Percentiles rank a stretch among this genome's conserved stretches.
phyloP scores from a whole-genome alignment of 2,329 filamentous ascomycete genomes.

The Verticillium albo-atrum region DNA sequence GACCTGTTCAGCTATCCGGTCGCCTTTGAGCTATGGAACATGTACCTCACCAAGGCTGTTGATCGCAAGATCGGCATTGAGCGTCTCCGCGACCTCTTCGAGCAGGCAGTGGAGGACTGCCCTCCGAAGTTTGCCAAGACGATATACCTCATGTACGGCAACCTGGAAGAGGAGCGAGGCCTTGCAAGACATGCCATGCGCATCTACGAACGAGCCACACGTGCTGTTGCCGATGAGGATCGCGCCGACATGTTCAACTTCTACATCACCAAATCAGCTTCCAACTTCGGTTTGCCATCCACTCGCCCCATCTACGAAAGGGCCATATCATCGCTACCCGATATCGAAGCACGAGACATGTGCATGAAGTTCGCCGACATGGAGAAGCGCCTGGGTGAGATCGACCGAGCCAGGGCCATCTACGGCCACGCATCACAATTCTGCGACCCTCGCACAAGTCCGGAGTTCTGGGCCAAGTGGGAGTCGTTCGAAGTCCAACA shows the following conservation, averaged over 20 bases:
- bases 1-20: constrained; percentile 99
- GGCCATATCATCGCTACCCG: constrained; percentile 88
- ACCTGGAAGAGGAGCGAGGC: constrained; percentile 91
- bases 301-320: constrained; percentile 95
- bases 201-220: constrained; percentile 95
- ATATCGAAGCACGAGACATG: constrained; percentile 93
- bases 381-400: constrained; percentile 86
- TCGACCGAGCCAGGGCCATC: constrained; percentile 91
- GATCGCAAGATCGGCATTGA: constrained; percentile 96
- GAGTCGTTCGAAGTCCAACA: constrained; percentile 96
- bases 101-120: constrained; percentile 92
- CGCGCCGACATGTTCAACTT: constrained; percentile 98
- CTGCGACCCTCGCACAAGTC: constrained; percentile 87
- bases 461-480: constrained; percentile 94
- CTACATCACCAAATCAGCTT: constrained; percentile 97
- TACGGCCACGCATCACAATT: constrained; percentile 97
- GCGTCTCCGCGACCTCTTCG: constrained; percentile 87
- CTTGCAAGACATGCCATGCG: constrained; percentile 96
- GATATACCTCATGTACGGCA: constrained; percentile 97
- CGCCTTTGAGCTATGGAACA: constrained; percentile 96
- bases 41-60: constrained; percentile 95
- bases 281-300: constrained; percentile 94
- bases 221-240: constrained; percentile 92
- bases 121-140: constrained; percentile 95
- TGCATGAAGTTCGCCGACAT: constrained; percentile 98